phyloP scores from a whole-genome alignment of 1,139 yeast genomes.

The Yamadazyma spencermartinsiae region DNA sequence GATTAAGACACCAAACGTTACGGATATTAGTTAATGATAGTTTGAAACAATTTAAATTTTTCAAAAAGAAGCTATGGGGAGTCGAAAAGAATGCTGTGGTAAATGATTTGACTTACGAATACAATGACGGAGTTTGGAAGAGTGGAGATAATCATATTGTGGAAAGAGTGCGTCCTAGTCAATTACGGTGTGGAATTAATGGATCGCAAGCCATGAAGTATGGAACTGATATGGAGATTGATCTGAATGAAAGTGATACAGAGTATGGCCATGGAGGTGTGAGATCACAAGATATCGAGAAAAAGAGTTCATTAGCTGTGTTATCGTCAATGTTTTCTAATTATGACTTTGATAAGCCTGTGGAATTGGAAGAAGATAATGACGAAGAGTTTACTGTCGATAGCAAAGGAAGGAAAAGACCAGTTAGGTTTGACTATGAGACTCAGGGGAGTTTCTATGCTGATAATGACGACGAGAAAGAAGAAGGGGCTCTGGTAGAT shows the following conservation, averaged over 20 bases:
- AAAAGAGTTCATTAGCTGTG: constrained; percentile 40
- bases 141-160: constrained; percentile 81
- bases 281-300: constrained; percentile 25
- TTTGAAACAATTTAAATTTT: constrained; percentile 55
- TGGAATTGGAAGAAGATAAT: constrained; percentile 51
- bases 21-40: constrained; percentile 65
- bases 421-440: constrained; percentile 39
- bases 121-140: constrained; percentile 70
- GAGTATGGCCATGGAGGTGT: constrained; percentile 22
- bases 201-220: constrained; percentile 22
- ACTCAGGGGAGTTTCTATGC: constrained; percentile 25
- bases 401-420: constrained; percentile 42
- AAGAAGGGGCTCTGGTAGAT: constrained; percentile 19
- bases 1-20: constrained; percentile 57
- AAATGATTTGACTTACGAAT: constrained; percentile 64
- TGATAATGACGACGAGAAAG: constrained; percentile 21
- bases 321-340: constrained; percentile 52
- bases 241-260: constrained; percentile 19
- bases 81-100: constrained; percentile 63
- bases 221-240: constrained; percentile 21
- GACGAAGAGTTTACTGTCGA: constrained; percentile 48
- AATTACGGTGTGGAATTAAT: constrained; percentile 23
- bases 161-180: constrained; percentile 44
- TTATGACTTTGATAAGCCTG: constrained; percentile 64
- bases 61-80: constrained; percentile 89